Evolutionary conservation across 192 early-diverging fungal genomes (phyloP), one percentile per base, ranked within the genome.

Genomic region (Backusella parvicylindrica): DNA sequence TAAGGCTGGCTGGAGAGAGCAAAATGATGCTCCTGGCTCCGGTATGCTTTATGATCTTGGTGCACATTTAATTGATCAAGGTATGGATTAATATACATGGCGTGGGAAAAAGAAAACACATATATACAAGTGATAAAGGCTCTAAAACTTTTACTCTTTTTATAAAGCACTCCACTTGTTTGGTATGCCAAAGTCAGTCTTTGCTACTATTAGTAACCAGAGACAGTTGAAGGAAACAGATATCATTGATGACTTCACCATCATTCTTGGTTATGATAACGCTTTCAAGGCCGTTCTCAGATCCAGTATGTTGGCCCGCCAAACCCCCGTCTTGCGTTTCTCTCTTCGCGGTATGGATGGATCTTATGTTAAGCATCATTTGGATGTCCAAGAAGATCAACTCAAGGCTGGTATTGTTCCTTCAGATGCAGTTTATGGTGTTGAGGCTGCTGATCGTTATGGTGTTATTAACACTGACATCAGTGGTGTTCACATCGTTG

Each of bases 11-110:
- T 95, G 93, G 93, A 84, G 91, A 36, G 93, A 95, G 73, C 77
- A 77, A 47, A 83, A 81, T 28, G 70, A 73, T 30, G 83, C 85
- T 32, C 86, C 88, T 60, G 93, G 91, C 11, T 87, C 86, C 68
- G 93, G 93, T 30, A 86, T 94, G 31, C 79, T 94, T 6, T 94
- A 90, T 69, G 93, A 94, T 76, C 77, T 94, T 16, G 89, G 89
- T 65, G 84, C 86, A 8, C 87, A 90, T 56, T 70, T 91, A 76
- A 84, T 91, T 70, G 91, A 92, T 75, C 91, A 92, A 81, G 84
- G 83, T 84, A 79, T 72, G 40, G n/a, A 21, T 53, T 23, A 21
- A 28, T 11, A 60, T 28, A 56, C 26, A 41, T 68, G 21, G 8
- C 12, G 43, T 31, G 18, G 70, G 33, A 66, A 66, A 6, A 35